phyloP scores from a whole-genome alignment of 1,284 basidiomycete species.

The Puccinia horiana region DNA sequence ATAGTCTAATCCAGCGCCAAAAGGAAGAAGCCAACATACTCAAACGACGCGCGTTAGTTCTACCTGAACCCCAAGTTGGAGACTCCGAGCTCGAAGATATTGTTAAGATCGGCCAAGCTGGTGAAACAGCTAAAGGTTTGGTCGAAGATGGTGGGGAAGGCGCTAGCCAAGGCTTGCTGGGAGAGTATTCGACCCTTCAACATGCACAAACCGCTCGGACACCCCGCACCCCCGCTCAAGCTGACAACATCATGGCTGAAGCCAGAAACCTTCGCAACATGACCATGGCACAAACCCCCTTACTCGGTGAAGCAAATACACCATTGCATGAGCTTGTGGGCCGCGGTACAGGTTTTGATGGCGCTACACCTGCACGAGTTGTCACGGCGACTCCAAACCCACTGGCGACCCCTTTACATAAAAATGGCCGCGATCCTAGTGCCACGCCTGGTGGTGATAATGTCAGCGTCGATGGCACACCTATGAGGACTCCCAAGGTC shows the following conservation, averaged over 20 bases:
- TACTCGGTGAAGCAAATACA: slow-evolving; percentile 95
- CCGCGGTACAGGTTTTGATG: slow-evolving; percentile 79
- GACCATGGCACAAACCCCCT: slow-evolving; percentile 85
- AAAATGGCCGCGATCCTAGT: slow-evolving; percentile 62
- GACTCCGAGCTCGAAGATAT: slow-evolving; percentile 95
- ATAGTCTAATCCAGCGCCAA: slow-evolving; percentile 93
- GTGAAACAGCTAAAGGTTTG: slow-evolving; percentile 80
- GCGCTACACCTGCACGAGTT: slow-evolving; percentile 84
- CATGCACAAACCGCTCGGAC: slow-evolving; percentile 86
- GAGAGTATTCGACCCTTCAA: slow-evolving; percentile 87
- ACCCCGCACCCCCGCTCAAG: slow-evolving; percentile 83
- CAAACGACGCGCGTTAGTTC: slow-evolving; percentile 76
- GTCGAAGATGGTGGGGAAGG: slow-evolving; percentile 67
- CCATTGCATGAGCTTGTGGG: slow-evolving; percentile 73
- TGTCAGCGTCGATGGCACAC: slow-evolving; percentile 66
- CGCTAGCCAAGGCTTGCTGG: slow-evolving; percentile 80
- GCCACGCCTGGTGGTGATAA: slow-evolving; percentile 67
- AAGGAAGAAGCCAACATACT: slow-evolving; percentile 96
- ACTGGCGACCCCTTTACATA: slow-evolving; percentile 75
- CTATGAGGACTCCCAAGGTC: slow-evolving; percentile 78
- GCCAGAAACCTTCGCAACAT: slow-evolving; percentile 92
- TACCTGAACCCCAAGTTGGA: slow-evolving; percentile 91
- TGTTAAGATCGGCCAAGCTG: slow-evolving; percentile 93
- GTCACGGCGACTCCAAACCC: slow-evolving; percentile 93
- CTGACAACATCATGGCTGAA: slow-evolving; percentile 90